Percentiles rank a stretch among this genome's conserved stretches.
Conservation (phyloP, 495 filamentous ascomycete species). For the Penicillium cataractarum region DNA sequence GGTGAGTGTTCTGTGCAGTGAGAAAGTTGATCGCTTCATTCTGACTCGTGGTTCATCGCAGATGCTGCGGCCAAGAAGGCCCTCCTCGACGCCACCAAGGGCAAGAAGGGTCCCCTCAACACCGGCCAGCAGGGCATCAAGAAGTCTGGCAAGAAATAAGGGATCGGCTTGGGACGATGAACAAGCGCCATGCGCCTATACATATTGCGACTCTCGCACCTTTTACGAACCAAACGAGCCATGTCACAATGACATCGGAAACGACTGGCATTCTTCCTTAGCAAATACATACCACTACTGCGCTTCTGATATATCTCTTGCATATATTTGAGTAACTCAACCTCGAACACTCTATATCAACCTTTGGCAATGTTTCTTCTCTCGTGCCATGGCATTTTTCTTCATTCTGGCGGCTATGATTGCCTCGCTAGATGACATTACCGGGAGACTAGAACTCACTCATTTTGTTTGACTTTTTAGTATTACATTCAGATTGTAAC, state of each 20-base stretch:
- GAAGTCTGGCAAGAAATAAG: conserved; percentile 87
- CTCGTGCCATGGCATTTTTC: not conserved
- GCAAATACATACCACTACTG: conserved; percentile 9
- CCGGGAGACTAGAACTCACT: too few species aligned
- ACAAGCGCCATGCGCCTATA: not conserved
- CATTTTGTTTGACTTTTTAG: too few species aligned
- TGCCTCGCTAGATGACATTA: not conserved
- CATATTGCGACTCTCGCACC: conserved; percentile 10
- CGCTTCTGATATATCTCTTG: not conserved
- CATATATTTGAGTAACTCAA: conserved; percentile 3
- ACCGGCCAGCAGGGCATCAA: conserved; percentile 83
- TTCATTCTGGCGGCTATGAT: not conserved
- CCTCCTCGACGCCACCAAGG: conserved; percentile 64
- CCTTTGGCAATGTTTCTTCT: not conserved
- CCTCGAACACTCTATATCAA: not conserved
- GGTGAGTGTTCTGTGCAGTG: conserved; percentile 49
- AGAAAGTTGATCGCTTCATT: not conserved
- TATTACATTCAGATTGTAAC: not conserved
- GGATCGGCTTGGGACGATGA: not conserved
- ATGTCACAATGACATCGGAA: conserved; percentile 27
- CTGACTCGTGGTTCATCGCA: conserved; percentile 30
- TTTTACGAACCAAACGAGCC: conserved; percentile 43
- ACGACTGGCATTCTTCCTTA: conserved; percentile 15
- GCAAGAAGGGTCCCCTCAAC: conserved; percentile 65
- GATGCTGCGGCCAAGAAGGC: conserved; percentile 81